phyloP scores from a whole-genome alignment of 2,329 filamentous ascomycete genomes.

The Exophiala sp. region DNA sequence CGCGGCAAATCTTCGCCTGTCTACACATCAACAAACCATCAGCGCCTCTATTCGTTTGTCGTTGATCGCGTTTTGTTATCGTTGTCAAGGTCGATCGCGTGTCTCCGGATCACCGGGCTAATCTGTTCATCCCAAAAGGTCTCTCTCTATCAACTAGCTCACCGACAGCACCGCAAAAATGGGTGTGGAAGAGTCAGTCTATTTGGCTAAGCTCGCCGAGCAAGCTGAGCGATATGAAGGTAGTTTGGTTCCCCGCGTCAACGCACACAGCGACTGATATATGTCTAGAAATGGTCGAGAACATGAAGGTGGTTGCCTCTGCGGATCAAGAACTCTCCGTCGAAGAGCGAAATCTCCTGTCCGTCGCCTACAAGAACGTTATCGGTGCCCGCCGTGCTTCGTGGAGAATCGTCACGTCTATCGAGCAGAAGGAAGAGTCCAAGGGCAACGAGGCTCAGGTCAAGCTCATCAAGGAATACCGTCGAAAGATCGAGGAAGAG shows the following conservation, averaged over 20 bases:
- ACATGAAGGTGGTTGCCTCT: conserved; percentile 97
- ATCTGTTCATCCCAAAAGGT: conserved; percentile 18
- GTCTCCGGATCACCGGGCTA: conserved; percentile 13
- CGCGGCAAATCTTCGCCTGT: background rate
- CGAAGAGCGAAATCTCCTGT: conserved; percentile 95
- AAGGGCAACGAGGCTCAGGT: conserved; percentile 95
- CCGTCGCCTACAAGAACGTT: conserved; percentile 98
- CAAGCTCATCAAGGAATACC: conserved; percentile 91
- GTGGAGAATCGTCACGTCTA: conserved; percentile 97
- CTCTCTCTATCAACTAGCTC: conserved; percentile 14
- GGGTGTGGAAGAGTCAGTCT: conserved; percentile 99
- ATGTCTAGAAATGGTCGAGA: conserved; percentile 89
- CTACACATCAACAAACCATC: background rate
- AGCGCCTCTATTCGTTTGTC: background rate
- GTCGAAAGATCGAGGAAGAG: conserved; percentile 95
- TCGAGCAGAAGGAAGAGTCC: conserved; percentile 99
- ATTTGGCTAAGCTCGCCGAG: conserved; percentile 99
- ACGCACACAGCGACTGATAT: conserved; percentile 23
- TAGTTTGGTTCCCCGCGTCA: conserved; percentile 43
- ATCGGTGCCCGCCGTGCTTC: conserved; percentile 94
- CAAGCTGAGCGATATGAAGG: conserved; percentile 99
- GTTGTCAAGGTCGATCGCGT: conserved; percentile 3
- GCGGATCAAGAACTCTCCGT: conserved; percentile 77
- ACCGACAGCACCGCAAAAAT: conserved; percentile 56
- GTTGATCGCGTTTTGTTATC: background rate